Base-by-base conservation (phyloP, 352 stramenopile genomes). In the Phytophthora europaea region DNA sequence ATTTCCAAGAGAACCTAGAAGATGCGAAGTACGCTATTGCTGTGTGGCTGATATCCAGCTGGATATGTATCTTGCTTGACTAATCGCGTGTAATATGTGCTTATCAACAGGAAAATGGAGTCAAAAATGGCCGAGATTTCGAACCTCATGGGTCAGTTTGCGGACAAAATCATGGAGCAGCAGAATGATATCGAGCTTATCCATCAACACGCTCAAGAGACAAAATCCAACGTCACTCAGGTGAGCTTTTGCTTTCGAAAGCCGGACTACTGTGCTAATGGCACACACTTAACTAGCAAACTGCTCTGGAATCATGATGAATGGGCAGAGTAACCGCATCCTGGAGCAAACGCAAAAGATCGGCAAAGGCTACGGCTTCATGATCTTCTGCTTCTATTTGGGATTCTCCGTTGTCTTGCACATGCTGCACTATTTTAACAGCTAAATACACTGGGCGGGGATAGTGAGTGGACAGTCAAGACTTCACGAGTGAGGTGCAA, bases 1-100 rank as follows among this genome's bases (percentile, higher is more conserved):
- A 97, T 45, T 94, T 97, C 43, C 86, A 94, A 65, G 88, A 97
- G 72, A 93, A 95, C 57, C 69, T 97, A 12, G 90, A 95, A 43
- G 90, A 95, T 68, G 90, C 86, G 40, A 93, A 92, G 89, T 96
- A 67, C 8, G 78, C 77, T 55, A 40, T 7, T 55, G n/a, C 50
- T 43, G 43, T 22, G 43, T 31, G 28, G 28, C 18, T 22, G 18
- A 26, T 52, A 10, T 16, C 47, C 3, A 31, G 12, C 13, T 31
- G 13, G 16, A 16, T 33, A 31, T 9, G 18, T 18, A 33, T 16
- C 28, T n/a, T 52, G 33, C 28, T n/a, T 52, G 33, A 53, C 18
- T 66, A 54, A 61, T 15, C 7, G 64, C n/a, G 23, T 2, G 4
- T 59, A 66, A 28, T 18, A 16, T 33, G 7, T 58, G 4, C 18